A percentile compares a stretch with the other conserved stretches of the same genome.
Evolutionary conservation across 1,139 yeast genomes (phyloP).

Genomic region (Lodderomyces margitis): DNA sequence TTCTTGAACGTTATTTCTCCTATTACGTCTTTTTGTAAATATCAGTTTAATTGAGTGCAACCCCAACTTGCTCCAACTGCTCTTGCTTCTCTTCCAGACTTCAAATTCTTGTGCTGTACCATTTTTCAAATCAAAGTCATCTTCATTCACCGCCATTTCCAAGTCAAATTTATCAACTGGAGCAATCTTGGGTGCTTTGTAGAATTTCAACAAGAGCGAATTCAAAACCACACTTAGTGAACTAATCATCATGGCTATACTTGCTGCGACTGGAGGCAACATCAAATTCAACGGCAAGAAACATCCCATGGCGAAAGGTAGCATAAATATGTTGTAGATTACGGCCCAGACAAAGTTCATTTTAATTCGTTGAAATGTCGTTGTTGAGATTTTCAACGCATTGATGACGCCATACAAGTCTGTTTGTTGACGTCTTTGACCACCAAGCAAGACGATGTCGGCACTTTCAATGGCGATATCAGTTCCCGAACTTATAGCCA

Average conservation of each 20-base stretch:
- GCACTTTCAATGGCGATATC: constrained; percentile 97
- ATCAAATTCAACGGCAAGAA: constrained; percentile 75
- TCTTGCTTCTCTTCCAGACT: constrained; percentile 21
- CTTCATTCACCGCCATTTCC: constrained; percentile 21
- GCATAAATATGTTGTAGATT: constrained; percentile 79
- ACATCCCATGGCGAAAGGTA: constrained; percentile 95
- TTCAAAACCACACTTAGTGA: constrained; percentile 85
- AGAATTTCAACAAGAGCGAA: constrained; percentile 65
- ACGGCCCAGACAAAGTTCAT: constrained; percentile 84
- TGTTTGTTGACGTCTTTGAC: constrained; percentile 25
- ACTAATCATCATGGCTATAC: constrained; percentile 91
- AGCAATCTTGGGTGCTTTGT: constrained; percentile 47
- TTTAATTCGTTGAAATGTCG: constrained; percentile 74
- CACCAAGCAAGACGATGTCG: constrained; percentile 69
- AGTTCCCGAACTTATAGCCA: constrained; percentile 89
- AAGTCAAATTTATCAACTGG: constrained; percentile 16
- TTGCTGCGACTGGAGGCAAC: constrained; percentile 87
- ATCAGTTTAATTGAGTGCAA: not conserved
- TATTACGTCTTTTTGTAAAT: not conserved
- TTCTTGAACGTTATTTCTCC: constrained; percentile 7
- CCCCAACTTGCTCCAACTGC: not conserved
- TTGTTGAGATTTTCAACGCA: constrained; percentile 69
- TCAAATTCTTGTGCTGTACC: constrained; percentile 34
- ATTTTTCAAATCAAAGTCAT: constrained; percentile 29
- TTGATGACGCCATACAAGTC: constrained; percentile 66